These are phyloP conservation scores for Verticillium zaregamsianum DNA, from an alignment of 2,329 filamentous ascomycete species.

Conservation along the genomic window DNA sequence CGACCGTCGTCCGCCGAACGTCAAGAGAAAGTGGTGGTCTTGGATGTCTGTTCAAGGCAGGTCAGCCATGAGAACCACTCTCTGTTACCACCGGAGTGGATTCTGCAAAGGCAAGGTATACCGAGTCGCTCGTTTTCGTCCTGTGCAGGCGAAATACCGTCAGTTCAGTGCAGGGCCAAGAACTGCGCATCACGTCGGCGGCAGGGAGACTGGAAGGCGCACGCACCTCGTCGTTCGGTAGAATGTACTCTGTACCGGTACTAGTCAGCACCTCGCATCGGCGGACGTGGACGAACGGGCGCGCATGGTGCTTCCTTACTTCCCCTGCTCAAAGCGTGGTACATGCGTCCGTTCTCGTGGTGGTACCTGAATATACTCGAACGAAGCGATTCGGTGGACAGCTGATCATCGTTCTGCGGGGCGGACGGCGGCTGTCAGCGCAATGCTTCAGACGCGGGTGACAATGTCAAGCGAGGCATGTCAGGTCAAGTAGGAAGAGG, in stretches of 20 bases:
- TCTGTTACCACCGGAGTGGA: neutral
- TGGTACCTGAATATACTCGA: constrained; percentile 11
- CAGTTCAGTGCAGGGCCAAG: neutral
- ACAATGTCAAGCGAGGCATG: no score
- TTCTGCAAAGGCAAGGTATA: neutral
- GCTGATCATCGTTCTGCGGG: no score
- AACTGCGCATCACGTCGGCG: neutral
- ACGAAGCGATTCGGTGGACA: constrained; percentile 4
- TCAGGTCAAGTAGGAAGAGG: no score
- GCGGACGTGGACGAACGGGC: no score
- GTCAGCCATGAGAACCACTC: neutral
- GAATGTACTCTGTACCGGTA: constrained; percentile 3
- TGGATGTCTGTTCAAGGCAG: constrained; percentile 22
- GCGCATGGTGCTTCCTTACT: constrained; percentile 6
- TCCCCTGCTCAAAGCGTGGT: constrained; percentile 17
- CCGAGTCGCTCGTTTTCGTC: neutral
- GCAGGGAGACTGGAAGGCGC: no score
- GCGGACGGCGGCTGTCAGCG: no score
- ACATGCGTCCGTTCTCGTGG: constrained; percentile 19
- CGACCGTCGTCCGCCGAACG: constrained; percentile 22
- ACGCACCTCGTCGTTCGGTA: neutral
- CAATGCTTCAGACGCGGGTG: no score
- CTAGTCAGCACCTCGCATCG: neutral
- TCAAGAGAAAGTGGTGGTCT: constrained; percentile 27
- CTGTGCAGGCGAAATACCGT: neutral